Conservation (phyloP, 805 yeast genomes). For the Suhomyces kilbournensis region DNA sequence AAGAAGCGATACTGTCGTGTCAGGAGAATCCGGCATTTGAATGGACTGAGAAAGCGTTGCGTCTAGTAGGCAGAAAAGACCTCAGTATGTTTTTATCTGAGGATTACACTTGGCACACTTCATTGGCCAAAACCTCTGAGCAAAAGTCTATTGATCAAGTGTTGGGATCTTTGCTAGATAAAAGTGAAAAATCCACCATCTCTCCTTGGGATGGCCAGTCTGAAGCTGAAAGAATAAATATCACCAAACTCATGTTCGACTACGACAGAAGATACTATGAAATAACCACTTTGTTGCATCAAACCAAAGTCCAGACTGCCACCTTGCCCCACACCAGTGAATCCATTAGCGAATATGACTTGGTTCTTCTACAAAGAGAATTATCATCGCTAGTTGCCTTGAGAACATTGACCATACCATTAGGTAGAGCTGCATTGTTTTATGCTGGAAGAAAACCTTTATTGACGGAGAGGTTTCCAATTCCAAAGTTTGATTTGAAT, state of each 20-base stretch:
- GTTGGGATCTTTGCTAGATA: conserved; percentile 36
- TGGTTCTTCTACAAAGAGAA: conserved; percentile 51
- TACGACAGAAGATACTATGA: conserved; percentile 79
- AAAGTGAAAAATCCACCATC: conserved; percentile 35
- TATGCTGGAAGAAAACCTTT: conserved; percentile 69
- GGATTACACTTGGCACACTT: conserved; percentile 1
- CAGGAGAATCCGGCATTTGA: conserved; percentile 51
- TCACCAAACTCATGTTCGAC: conserved; percentile 71
- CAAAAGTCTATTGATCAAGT: conserved; percentile 39
- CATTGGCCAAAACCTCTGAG: not conserved
- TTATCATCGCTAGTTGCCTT: conserved; percentile 61
- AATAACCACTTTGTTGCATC: conserved; percentile 66
- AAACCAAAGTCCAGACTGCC: conserved; percentile 61
- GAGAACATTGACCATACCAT: conserved; percentile 71
- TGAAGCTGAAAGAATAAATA: conserved; percentile 63
- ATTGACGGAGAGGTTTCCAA: conserved; percentile 79
- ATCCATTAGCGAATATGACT: conserved; percentile 52
- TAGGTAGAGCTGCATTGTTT: conserved; percentile 76
- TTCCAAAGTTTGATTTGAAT: conserved; percentile 70
- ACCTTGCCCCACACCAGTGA: conserved; percentile 34
- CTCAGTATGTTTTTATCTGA: conserved; percentile 33
- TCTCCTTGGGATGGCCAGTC: conserved; percentile 69
- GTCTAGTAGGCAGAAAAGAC: conserved; percentile 68
- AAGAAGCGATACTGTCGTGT: conserved; percentile 53
- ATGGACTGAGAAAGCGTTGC: conserved; percentile 47